Percentiles rank a stretch among this genome's conserved stretches.
Evolutionary conservation across 2,329 filamentous ascomycete species (phyloP).

Genomic region (Xylogone sp.): DNA sequence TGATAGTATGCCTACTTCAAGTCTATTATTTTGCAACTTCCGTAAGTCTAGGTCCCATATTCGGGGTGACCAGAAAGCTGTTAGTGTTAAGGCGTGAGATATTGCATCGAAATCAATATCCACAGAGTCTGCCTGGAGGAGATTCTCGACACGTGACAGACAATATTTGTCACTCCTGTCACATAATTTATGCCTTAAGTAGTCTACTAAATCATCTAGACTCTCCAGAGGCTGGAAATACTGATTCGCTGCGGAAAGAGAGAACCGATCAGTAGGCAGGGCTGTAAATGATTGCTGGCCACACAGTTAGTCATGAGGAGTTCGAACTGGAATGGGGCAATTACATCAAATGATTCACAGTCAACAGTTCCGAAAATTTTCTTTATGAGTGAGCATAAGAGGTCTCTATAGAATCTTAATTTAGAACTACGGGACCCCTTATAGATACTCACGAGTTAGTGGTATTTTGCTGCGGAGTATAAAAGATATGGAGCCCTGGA

Average conservation of each 20-base stretch:
- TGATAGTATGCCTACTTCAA: slow-evolving; percentile 79
- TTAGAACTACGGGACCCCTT: not conserved
- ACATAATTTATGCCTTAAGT: slow-evolving; percentile 52
- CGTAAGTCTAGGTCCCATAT: slow-evolving; percentile 20
- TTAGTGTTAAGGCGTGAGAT: slow-evolving; percentile 61
- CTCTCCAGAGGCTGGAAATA: slow-evolving; percentile 64
- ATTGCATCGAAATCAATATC: slow-evolving; percentile 76
- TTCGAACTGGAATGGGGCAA: not conserved
- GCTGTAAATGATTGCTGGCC: slow-evolving; percentile 57
- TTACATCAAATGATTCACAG: slow-evolving; percentile 49
- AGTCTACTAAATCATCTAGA: slow-evolving; percentile 50
- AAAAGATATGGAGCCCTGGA: slow-evolving; percentile 79
- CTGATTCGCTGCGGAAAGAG: slow-evolving; percentile 61
- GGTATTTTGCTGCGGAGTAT: slow-evolving; percentile 49
- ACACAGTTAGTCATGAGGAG: not conserved
- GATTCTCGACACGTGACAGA: slow-evolving; percentile 37
- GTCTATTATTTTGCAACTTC: slow-evolving; percentile 41
- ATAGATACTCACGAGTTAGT: not conserved
- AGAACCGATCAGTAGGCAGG: slow-evolving; percentile 56
- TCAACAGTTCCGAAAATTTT: slow-evolving; percentile 52
- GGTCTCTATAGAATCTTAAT: slow-evolving; percentile 30
- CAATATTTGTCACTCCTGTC: slow-evolving; percentile 43
- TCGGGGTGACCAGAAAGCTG: slow-evolving; percentile 55
- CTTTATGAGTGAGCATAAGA: slow-evolving; percentile 56
- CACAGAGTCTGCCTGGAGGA: slow-evolving; percentile 56